phyloP scores from a whole-genome alignment of 1,284 basidiomycete genomes.

The Naganishia albida region DNA sequence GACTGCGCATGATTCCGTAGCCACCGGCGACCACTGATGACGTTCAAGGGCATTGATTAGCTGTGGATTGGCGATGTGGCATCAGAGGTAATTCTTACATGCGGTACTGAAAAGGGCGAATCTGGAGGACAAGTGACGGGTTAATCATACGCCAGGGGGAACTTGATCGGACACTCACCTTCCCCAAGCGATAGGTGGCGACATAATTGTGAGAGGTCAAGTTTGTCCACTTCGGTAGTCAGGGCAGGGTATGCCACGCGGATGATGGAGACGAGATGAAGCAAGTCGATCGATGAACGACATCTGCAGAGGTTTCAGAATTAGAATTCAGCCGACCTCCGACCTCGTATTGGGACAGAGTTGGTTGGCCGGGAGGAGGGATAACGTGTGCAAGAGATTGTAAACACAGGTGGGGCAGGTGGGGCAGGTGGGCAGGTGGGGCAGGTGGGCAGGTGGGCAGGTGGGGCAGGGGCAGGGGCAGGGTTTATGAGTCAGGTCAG shows the following conservation, averaged over 20 bases:
- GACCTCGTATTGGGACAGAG: slow-evolving; percentile 8
- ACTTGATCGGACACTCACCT: slow-evolving; percentile 24
- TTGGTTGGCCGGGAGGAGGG: slow-evolving; percentile 11
- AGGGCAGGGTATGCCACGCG: too few species aligned
- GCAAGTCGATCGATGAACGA: slow-evolving; percentile 13
- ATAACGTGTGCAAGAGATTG: slow-evolving; percentile 18
- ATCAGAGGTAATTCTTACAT: slow-evolving; percentile 36
- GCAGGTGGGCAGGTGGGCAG: too few species aligned
- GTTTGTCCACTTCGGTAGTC: too few species aligned
- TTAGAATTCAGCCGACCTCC: too few species aligned
- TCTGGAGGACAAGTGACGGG: too few species aligned
- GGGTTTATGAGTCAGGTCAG: background rate
- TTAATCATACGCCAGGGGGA: background rate
- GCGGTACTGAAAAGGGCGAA: slow-evolving; percentile 39
- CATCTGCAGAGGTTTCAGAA: slow-evolving; percentile 18
- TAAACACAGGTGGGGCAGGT: slow-evolving; percentile 3
- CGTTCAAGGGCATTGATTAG: background rate
- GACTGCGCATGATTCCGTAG: slow-evolving; percentile 42
- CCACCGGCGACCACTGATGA: slow-evolving; percentile 42
- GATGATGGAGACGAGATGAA: too few species aligned
- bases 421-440: too few species aligned
- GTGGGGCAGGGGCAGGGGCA: too few species aligned
- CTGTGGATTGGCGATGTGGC: slow-evolving; percentile 12
- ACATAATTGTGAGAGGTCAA: slow-evolving; percentile 31
- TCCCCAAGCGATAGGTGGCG: slow-evolving; percentile 32